Percentiles rank a stretch among this genome's conserved stretches.
phyloP scores from a whole-genome alignment of 1,139 yeast genomes.

The Taphrina deformans region DNA sequence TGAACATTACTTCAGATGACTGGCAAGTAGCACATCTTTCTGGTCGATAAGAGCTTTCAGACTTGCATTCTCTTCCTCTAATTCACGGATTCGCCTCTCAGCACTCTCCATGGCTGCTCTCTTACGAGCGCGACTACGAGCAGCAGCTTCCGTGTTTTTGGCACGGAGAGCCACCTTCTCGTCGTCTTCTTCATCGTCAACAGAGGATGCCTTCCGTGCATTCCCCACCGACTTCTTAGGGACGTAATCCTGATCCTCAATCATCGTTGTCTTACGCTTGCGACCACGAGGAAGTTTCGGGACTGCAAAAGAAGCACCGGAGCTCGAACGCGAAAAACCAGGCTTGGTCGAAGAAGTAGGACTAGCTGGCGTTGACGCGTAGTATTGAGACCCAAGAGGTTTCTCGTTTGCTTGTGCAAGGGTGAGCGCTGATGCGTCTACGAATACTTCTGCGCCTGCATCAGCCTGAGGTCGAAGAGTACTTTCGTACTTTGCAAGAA shows the following conservation, averaged over 20 bases:
- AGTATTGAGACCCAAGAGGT: neutral
- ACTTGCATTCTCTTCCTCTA: slow-evolving; percentile 65
- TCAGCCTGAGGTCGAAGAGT: neutral
- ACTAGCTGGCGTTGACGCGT: neutral
- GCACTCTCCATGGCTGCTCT: slow-evolving; percentile 46
- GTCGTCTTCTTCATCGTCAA: slow-evolving; percentile 48
- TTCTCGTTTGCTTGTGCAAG: neutral
- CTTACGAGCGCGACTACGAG: slow-evolving; percentile 91
- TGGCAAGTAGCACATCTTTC: neutral
- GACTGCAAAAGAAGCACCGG: slow-evolving; percentile 6
- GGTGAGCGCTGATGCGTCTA: slow-evolving; percentile 2
- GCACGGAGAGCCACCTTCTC: slow-evolving; percentile 81
- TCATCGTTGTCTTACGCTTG: neutral
- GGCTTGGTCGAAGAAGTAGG: neutral
- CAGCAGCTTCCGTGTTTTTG: slow-evolving; percentile 93
- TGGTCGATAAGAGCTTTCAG: neutral
- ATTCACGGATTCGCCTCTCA: neutral
- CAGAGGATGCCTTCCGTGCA: neutral
- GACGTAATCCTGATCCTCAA: neutral
- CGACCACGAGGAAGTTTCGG: slow-evolving; percentile 12
- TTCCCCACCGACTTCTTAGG: neutral
- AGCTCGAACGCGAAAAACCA: slow-evolving; percentile 4
- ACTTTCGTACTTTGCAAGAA: neutral
- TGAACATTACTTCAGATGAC: neutral
- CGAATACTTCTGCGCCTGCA: neutral